Base-by-base conservation (phyloP, 2,329 filamentous ascomycete species). In the Tolypocladium paradoxum region DNA sequence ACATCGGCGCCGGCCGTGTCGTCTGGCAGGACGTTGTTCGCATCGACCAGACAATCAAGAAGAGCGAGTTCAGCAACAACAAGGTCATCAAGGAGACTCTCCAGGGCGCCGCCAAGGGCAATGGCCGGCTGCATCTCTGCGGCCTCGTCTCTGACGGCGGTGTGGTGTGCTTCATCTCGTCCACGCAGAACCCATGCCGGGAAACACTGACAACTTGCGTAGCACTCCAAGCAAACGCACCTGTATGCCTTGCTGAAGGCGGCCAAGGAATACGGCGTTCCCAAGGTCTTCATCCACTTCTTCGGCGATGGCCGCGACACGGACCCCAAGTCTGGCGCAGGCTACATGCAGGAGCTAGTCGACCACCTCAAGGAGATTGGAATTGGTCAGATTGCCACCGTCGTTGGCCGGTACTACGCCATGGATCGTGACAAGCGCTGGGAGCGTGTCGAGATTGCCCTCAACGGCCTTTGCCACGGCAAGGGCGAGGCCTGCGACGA, bases 401-500 rank as follows among this genome's bases (percentile, higher is more conserved):
- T 97, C 48, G 92, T 97, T 56, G 93, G 93, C 56, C 85, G 92
- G 62, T 99, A 97, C 84, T 99, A 88, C 72, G 90, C 90, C 73
- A 99, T 99, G 93, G 93, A 99, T 77, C 91, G 93, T 62, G 93
- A 99, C 72, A 97, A 97, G 89, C 84, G 93, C 70, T 99, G 93
- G 93, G 93, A 99, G 68, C 83, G 93, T 68, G 79, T 96, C 61
- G 89, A 96, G 76, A 65, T 96, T 61, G 93, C 87, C 61, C 76
- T 99, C 68, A 92, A 93, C 74, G 93, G 89, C 55, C 68, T 99
- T 63, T 76, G 96, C 47, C 76, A 81, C 14, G 92, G 93, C 55
- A 89, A 96, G 71, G 93, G 93, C 55, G 90, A 96, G 72, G 81
- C 84, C 55, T 88, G 83, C 70, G 81, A 79, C 47, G 93, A 99